A percentile compares a stretch with the other conserved stretches of the same genome.
These are phyloP conservation scores for Paramarasmius palmivorus DNA, from an alignment of 1,284 basidiomycete species.

Conservation along the genomic window DNA sequence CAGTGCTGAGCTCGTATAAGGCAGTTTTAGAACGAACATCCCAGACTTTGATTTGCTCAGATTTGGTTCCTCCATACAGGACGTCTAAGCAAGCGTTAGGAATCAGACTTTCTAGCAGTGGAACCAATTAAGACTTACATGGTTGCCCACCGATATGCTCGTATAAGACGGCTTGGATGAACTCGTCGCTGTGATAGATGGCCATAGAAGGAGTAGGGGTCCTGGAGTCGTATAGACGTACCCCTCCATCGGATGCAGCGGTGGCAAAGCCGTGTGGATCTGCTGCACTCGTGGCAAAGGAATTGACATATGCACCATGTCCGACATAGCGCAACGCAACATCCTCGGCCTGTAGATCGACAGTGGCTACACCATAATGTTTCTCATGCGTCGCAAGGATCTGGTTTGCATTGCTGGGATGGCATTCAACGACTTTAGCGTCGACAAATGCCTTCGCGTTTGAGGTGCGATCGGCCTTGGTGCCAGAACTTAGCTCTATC, in stretches of 20 bases:
- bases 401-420: neutral
- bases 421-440: neutral
- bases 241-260: neutral
- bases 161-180: neutral
- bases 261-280: neutral
- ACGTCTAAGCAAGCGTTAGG: conserved; percentile 24
- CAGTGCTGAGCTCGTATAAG: conserved; percentile 42
- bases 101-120: neutral
- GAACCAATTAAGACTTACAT: neutral
- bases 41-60: conserved; percentile 37
- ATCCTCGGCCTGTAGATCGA: neutral
- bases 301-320: neutral
- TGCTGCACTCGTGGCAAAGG: neutral
- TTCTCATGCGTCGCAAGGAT: neutral
- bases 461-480: neutral
- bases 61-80: conserved; percentile 28
- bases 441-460: neutral
- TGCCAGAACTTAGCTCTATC: neutral
- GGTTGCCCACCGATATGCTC: neutral
- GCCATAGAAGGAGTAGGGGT: neutral
- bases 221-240: neutral
- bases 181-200: neutral
- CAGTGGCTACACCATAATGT: neutral
- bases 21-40: conserved; percentile 34
- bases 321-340: neutral